Conservation (phyloP, 2,329 filamentous ascomycete genomes). For the Fusarium sp. region DNA sequence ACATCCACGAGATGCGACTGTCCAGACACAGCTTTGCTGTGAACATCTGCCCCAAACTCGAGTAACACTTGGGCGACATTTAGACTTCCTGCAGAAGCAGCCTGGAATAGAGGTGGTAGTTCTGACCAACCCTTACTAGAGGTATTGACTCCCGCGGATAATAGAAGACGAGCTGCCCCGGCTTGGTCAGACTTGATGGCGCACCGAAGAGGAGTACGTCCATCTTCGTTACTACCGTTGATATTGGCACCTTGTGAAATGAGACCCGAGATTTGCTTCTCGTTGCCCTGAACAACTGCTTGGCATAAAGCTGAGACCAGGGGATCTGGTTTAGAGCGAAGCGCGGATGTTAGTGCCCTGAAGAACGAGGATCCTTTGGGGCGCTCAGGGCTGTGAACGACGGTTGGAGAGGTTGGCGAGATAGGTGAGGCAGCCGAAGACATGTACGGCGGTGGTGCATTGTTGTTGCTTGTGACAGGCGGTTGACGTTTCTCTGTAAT, state of each 20-base stretch:
- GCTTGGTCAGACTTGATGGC: slow-evolving; percentile 2
- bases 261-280: slow-evolving; percentile 4
- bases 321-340: slow-evolving; percentile 12
- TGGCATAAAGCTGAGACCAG: slow-evolving; percentile 12
- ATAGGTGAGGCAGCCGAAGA: fast-evolving
- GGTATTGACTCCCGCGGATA: slow-evolving; percentile 3
- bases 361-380: slow-evolving; percentile 4
- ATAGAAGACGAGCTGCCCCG: not conserved
- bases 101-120: slow-evolving; percentile 5
- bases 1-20: not conserved
- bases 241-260: slow-evolving; percentile 8
- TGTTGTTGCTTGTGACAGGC: not conserved
- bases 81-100: not conserved
- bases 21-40: not conserved
- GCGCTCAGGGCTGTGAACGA: not conserved
- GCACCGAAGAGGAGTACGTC: slow-evolving; percentile 10
- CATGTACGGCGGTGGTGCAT: not conserved
- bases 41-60: not conserved
- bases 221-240: slow-evolving; percentile 16
- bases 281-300: not conserved
- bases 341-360: not conserved
- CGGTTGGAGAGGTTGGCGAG: not conserved
- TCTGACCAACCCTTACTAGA: not conserved
- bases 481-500: not conserved
- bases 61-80: slow-evolving; percentile 2